phyloP scores from a whole-genome alignment of 2,329 filamentous ascomycete genomes.

The Neofusicoccum kwambonambiense region DNA sequence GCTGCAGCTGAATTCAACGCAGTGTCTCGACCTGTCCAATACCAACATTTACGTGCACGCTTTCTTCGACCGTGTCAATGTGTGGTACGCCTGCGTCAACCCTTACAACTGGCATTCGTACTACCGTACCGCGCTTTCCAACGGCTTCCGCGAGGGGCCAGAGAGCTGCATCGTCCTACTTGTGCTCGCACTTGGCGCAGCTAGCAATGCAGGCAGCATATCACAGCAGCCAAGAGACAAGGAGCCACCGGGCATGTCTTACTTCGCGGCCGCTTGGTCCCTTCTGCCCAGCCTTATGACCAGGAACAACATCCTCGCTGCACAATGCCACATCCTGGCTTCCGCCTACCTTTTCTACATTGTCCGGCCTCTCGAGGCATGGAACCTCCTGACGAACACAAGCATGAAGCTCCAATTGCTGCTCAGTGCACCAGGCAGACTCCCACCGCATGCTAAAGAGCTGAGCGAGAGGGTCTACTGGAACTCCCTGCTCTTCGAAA shows the following conservation, averaged over 20 bases:
- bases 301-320: slow-evolving; percentile 72
- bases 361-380: slow-evolving; percentile 78
- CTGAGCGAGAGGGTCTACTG: slow-evolving; percentile 78
- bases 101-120: slow-evolving; percentile 76
- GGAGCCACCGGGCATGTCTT: slow-evolving; percentile 72
- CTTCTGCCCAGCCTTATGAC: slow-evolving; percentile 77
- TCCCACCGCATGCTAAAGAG: slow-evolving; percentile 69
- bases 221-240: slow-evolving; percentile 67
- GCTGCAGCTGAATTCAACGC: slow-evolving; percentile 57
- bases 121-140: slow-evolving; percentile 72
- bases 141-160: slow-evolving; percentile 73
- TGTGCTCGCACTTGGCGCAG: slow-evolving; percentile 74
- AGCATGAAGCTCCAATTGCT: slow-evolving; percentile 80
- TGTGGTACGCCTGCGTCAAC: slow-evolving; percentile 85
- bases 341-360: slow-evolving; percentile 82
- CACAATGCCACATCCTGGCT: slow-evolving; percentile 77
- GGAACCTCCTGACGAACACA: slow-evolving; percentile 75
- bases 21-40: slow-evolving; percentile 71
- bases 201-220: slow-evolving; percentile 73
- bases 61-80: slow-evolving; percentile 77
- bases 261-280: slow-evolving; percentile 78
- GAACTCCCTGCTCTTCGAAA: slow-evolving; percentile 80
- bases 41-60: slow-evolving; percentile 73
- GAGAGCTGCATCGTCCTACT: slow-evolving; percentile 81
- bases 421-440: slow-evolving; percentile 68